These are phyloP conservation scores for Helminthosporium solani DNA, from an alignment of 2,329 filamentous ascomycete species.

Conservation along the genomic window DNA sequence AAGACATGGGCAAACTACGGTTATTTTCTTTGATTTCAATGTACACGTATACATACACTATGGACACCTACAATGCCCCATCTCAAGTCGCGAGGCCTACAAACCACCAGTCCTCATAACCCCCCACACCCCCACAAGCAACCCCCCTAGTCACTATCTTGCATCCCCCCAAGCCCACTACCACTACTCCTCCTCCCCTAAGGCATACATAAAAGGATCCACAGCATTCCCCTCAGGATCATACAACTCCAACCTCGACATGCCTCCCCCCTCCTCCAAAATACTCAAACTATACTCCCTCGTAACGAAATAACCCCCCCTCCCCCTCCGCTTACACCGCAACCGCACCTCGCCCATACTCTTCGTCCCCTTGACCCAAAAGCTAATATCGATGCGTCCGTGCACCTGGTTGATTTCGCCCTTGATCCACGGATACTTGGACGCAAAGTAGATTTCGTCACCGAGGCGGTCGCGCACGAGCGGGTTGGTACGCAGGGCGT, in stretches of 20 bases:
- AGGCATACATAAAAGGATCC: constrained; percentile 62
- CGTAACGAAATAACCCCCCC: constrained; percentile 77
- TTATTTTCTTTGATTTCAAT: too few relatives aligned
- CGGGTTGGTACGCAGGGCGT: constrained; percentile 80
- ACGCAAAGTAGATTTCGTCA: constrained; percentile 61
- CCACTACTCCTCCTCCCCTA: constrained; percentile 22
- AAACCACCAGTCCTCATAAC: too few relatives aligned
- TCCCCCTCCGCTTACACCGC: constrained; percentile 68
- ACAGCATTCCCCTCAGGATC: constrained; percentile 55
- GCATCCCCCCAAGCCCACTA: too few relatives aligned
- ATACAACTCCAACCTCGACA: constrained; percentile 72
- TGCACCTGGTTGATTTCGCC: constrained; percentile 88
- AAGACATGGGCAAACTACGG: too few relatives aligned
- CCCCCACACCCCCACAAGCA: too few relatives aligned
- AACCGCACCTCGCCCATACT: constrained; percentile 75
- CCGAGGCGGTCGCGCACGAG: constrained; percentile 76
- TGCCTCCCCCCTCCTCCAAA: constrained; percentile 63
- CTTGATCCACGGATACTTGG: constrained; percentile 50
- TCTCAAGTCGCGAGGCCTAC: too few relatives aligned
- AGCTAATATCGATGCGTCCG: constrained; percentile 83
- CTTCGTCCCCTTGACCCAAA: constrained; percentile 80
- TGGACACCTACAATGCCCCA: too few relatives aligned
- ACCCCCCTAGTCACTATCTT: too few relatives aligned
- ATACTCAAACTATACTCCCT: constrained; percentile 84
- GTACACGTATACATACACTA: too few relatives aligned